These are phyloP conservation scores for Lentinula detonsa DNA, from an alignment of 768 basidiomycete species.

Conservation along the genomic window DNA sequence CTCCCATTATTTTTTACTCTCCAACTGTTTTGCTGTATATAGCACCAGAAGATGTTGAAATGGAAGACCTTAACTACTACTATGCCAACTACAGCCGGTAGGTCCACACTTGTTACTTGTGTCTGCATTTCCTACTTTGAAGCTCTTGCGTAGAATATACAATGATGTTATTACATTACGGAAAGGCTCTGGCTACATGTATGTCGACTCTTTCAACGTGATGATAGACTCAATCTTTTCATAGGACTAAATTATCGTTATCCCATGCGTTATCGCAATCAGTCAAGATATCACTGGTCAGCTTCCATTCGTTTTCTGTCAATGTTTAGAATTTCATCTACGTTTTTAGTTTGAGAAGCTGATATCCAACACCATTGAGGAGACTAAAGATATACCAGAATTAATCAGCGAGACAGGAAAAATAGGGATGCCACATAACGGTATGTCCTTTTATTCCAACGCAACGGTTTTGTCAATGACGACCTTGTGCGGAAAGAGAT, in stretches of 20 bases:
- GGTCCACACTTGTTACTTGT: constrained; percentile 13
- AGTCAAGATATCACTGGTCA: constrained; percentile 90
- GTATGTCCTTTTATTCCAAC: constrained; percentile 23
- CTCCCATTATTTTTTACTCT: not conserved
- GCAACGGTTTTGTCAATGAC: constrained; percentile 1
- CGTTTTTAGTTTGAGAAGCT: constrained; percentile 76
- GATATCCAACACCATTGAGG: constrained; percentile 89
- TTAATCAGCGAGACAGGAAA: constrained; percentile 91
- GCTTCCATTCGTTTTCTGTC: constrained; percentile 4
- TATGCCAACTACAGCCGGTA: constrained; percentile 96
- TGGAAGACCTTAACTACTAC: constrained; percentile 96
- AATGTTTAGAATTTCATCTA: not conserved
- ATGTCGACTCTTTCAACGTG: constrained; percentile 19
- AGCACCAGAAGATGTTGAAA: constrained; percentile 88
- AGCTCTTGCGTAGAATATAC: constrained; percentile 59
- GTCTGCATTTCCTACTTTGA: not conserved
- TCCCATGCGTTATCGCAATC: constrained; percentile 96
- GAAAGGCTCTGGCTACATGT: constrained; percentile 96
- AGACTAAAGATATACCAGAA: constrained; percentile 95
- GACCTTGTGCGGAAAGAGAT: constrained; percentile 52
- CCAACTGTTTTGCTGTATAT: not conserved
- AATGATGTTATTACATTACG: constrained; percentile 96
- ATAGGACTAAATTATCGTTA: constrained; percentile 90
- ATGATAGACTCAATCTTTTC: not conserved
- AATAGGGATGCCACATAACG: constrained; percentile 85